Evolutionary conservation across 1,284 basidiomycete genomes (phyloP).

Genomic region (Trichosporon inkin): DNA sequence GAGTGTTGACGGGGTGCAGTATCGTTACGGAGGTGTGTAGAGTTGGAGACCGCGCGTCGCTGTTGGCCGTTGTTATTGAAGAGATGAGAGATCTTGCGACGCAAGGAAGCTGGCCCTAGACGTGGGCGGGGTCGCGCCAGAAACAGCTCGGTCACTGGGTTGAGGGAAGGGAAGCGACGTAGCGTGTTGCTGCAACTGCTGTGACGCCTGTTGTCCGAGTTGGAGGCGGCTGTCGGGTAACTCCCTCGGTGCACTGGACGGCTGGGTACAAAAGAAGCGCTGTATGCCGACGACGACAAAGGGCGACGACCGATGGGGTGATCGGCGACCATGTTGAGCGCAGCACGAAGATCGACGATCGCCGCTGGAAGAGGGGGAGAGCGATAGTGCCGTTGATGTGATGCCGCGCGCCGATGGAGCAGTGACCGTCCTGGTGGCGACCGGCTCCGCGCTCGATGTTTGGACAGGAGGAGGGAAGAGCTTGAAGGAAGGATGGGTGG

Average conservation of each 20-base stretch:
- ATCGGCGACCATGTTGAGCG: background rate
- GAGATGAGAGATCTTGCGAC: conserved; percentile 4
- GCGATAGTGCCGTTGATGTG: background rate
- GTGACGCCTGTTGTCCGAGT: background rate
- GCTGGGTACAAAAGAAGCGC: background rate
- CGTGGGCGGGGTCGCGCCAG: background rate
- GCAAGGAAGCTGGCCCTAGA: background rate
- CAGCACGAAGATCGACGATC: background rate
- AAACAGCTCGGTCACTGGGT: background rate
- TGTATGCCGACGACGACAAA: background rate
- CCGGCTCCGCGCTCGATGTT: too few relatives aligned
- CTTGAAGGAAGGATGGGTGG: too few relatives aligned
- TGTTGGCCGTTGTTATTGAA: background rate
- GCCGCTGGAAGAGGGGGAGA: background rate
- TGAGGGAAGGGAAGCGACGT: conserved; percentile 1
- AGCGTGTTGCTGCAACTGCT: background rate
- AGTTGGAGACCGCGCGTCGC: background rate
- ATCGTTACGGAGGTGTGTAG: background rate
- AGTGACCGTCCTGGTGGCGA: background rate
- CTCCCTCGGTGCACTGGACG: background rate
- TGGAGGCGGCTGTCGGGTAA: background rate
- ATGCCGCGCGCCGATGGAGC: background rate
- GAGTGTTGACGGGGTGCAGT: background rate
- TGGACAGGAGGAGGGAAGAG: too few relatives aligned
- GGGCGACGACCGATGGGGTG: background rate